Evolutionary conservation across 2,329 filamentous ascomycete species (phyloP), one percentile per base, ranked within the genome.

Genomic region (Penicillium sp.): DNA sequence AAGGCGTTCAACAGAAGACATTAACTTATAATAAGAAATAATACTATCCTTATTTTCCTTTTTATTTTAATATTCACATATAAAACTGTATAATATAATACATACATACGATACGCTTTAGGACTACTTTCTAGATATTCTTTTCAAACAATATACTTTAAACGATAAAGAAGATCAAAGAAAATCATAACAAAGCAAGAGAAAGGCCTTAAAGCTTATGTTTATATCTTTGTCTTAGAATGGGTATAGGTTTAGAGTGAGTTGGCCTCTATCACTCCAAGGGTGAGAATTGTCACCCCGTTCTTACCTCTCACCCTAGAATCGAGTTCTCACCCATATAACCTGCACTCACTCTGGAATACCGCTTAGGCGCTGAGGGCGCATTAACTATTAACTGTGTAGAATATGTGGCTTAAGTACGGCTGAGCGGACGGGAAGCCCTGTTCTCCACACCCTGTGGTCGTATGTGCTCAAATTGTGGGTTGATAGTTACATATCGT

Each of bases 41-140:
- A 34, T 48, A 49, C 53, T 57, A 9, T 50, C 48, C n/a, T 46
- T 29, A 10, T 55, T 14, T 53, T 56, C 50, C 18, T 39, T 44
- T 18, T 47, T 9, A 10, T 55, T 45, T 47, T 56, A n/a, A 31
- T 56, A 56, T 32, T 56, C 48, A 10, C 18, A 34, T 16, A 50
- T 56, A 41, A 56, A 59, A 10, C 56, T 36, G 56, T 42, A 38
- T 54, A 31, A 59, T 22, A 38, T 27, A n/a, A 50, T 50, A 49
- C 54, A 48, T 56, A 42, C 41, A n/a, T n/a, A n/a, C n/a, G 31
- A 45, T 54, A 16, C 50, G 42, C 45, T 56, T 38, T 5, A 50
- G 27, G n/a, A 54, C 48, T 16, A 43, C 34, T 42, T 54, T 56
- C 38, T 54, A 36, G 32, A 54, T 50, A 2, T 31, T 39, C 24